These are phyloP conservation scores for Pholiota molesta DNA, from an alignment of 768 basidiomycete genomes.

Conservation along the genomic window DNA sequence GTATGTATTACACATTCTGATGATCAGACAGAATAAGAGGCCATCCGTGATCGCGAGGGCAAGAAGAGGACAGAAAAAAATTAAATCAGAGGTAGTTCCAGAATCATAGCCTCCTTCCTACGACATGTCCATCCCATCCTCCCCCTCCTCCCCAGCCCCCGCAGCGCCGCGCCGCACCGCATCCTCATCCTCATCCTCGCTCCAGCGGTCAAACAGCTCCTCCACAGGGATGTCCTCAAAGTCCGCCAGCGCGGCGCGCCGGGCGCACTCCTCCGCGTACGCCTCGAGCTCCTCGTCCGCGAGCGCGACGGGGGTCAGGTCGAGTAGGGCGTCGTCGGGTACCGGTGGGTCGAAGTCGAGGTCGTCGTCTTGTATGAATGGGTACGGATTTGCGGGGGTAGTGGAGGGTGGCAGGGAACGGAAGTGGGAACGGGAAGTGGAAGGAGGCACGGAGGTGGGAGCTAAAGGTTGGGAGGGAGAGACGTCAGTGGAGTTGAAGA, in stretches of 20 bases:
- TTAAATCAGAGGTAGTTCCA: not conserved
- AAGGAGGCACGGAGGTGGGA: slow-evolving; percentile 3
- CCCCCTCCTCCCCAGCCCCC: slow-evolving; percentile 1
- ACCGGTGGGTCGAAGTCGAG: not conserved
- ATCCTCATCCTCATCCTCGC: slow-evolving; percentile 31
- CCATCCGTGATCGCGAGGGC: not conserved
- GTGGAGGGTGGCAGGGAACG: not conserved
- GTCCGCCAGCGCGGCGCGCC: slow-evolving; percentile 41
- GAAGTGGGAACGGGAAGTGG: not conserved
- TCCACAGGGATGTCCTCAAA: slow-evolving; percentile 52
- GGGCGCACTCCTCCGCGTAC: slow-evolving; percentile 58
- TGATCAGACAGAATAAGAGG: too few relatives aligned
- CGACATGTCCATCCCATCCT: slow-evolving; percentile 36
- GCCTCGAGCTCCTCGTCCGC: slow-evolving; percentile 61
- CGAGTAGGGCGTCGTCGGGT: slow-evolving; percentile 16
- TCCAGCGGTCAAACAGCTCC: slow-evolving; percentile 37
- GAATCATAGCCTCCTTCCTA: too few relatives aligned
- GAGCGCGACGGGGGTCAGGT: slow-evolving; percentile 46
- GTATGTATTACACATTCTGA: too few relatives aligned
- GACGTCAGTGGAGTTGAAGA: slow-evolving; percentile 8
- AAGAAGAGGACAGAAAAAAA: not conserved
- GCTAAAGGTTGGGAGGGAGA: slow-evolving; percentile 5
- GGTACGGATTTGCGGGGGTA: not conserved
- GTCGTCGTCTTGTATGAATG: not conserved
- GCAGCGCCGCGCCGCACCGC: not conserved